Evolutionary conservation across 345 rosid species (phyloP).

Genomic region (Eucalyptus melliodora): DNA sequence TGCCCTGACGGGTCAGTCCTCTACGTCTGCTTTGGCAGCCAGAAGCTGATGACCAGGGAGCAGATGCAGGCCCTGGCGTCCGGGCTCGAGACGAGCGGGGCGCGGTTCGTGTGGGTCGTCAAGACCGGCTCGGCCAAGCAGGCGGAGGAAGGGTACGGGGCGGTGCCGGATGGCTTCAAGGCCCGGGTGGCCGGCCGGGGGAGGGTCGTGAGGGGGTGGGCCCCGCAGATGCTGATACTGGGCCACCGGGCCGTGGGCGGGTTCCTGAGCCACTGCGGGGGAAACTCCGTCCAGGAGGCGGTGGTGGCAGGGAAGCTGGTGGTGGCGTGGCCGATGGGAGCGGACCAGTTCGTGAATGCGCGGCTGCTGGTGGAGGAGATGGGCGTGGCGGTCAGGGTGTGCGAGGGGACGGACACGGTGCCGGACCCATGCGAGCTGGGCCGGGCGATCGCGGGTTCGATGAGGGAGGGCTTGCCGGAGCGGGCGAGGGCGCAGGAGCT

Average conservation of each 20-base stretch:
- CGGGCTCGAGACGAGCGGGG: conserved; percentile 38
- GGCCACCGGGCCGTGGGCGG: conserved; percentile 43
- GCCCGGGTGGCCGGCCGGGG: conserved; percentile 31
- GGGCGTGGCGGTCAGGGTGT: conserved; percentile 32
- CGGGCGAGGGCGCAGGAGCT: conserved; percentile 16
- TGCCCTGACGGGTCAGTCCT: conserved; percentile 43
- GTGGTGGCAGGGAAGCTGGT: conserved; percentile 27
- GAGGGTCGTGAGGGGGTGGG: conserved; percentile 39
- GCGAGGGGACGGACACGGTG: conserved; percentile 33
- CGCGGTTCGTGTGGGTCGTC: conserved; percentile 50
- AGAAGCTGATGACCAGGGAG: conserved; percentile 13
- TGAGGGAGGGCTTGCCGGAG: neutral
- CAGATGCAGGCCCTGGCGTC: conserved; percentile 40
- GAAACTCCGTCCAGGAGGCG: conserved; percentile 66
- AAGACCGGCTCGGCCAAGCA: conserved; percentile 9
- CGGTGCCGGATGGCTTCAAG: conserved; percentile 31
- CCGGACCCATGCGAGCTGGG: conserved; percentile 34
- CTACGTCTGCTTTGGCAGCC: conserved; percentile 63
- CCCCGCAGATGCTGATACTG: conserved; percentile 34
- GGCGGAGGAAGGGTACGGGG: neutral
- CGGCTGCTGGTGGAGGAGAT: conserved; percentile 37
- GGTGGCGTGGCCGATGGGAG: conserved; percentile 63
- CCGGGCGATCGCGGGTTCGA: conserved; percentile 1
- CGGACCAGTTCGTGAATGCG: conserved; percentile 47
- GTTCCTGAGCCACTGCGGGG: conserved; percentile 63